Evolutionary conservation across 2,329 filamentous ascomycete species (phyloP).

Genomic region (Seiridium unicorne): DNA sequence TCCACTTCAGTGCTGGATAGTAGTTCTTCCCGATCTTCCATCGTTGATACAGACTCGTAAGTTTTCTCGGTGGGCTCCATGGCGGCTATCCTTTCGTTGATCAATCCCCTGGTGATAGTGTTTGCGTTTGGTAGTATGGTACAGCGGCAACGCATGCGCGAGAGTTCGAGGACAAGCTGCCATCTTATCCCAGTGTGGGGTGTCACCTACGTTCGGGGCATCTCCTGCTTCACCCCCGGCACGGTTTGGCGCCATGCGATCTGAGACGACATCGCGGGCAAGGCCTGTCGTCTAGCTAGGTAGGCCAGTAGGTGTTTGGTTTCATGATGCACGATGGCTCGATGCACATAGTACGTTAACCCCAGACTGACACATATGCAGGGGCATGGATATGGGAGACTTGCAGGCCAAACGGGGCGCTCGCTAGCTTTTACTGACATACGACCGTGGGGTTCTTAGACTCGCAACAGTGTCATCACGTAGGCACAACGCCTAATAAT

Average conservation of each 20-base stretch:
- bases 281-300: neutral
- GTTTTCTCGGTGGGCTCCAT: constrained; percentile 14
- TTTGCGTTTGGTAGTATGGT: too few species aligned
- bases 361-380: constrained; percentile 3
- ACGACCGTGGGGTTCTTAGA: neutral
- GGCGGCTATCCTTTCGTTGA: neutral
- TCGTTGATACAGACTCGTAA: constrained; percentile 21
- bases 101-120: neutral
- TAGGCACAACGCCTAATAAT: neutral
- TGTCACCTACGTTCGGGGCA: neutral
- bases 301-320: constrained; percentile 3
- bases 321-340: constrained; percentile 1
- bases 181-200: neutral
- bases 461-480: neutral
- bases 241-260: neutral
- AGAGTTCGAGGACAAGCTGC: neutral
- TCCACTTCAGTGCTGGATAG: constrained; percentile 31
- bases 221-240: neutral
- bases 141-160: neutral
- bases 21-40: constrained; percentile 26
- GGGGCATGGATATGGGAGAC: neutral
- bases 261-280: neutral
- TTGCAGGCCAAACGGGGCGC: neutral
- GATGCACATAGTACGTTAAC: neutral
- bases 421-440: neutral